Percentiles rank a stretch among this genome's conserved stretches.
These are phyloP conservation scores for Nigrospora osmanthi DNA, from an alignment of 2,329 filamentous ascomycete genomes.

Conservation along the genomic window DNA sequence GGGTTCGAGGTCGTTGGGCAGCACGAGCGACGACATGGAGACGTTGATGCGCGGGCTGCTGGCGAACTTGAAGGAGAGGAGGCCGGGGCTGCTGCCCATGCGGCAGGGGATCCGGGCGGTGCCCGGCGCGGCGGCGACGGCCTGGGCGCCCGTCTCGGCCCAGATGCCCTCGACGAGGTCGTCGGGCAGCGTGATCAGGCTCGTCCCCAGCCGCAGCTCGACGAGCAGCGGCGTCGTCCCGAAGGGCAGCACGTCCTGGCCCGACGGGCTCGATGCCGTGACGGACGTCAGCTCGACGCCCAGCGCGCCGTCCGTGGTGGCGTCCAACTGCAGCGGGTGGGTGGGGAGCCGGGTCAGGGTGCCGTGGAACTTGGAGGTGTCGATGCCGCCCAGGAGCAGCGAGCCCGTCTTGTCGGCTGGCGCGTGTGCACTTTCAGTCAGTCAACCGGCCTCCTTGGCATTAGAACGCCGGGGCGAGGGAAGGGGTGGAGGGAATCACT, in stretches of 20 bases:
- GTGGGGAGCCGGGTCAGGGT: neutral
- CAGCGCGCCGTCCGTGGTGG: neutral
- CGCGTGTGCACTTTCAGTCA: too few species aligned
- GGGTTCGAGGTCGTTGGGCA: neutral
- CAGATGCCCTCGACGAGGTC: neutral
- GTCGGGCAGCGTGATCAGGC: neutral
- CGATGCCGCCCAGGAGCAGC: neutral
- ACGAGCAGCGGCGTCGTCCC: neutral
- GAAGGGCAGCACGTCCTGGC: neutral
- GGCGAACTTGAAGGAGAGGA: neutral
- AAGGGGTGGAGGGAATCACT: neutral
- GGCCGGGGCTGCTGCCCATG: neutral
- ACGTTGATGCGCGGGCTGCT: neutral
- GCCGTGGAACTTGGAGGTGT: neutral
- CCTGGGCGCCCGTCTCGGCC: neutral
- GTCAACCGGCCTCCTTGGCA: too few species aligned
- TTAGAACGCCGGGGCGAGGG: too few species aligned
- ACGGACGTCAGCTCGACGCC: neutral
- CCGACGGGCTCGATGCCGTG: neutral
- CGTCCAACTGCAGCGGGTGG: neutral
- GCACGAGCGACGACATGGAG: neutral
- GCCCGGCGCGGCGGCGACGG: neutral
- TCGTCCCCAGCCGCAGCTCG: neutral
- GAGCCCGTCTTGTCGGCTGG: neutral
- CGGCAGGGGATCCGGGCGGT: neutral